Evolutionary conservation across 179 eudicot genomes (phyloP), one percentile per base, ranked within the genome.

Genomic region (Heliamphora pulchella): DNA sequence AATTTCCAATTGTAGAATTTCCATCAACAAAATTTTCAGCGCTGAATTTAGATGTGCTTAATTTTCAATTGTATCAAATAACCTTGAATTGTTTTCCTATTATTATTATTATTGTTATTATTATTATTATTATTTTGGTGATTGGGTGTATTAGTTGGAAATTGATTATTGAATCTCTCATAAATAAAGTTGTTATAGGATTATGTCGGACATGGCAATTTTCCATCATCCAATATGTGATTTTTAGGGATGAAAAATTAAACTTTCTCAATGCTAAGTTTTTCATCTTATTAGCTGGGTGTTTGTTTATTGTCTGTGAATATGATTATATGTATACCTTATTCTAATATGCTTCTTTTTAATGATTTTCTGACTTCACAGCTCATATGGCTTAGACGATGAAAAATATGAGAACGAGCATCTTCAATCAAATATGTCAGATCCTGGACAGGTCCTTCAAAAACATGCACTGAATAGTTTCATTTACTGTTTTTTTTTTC

Each of bases 371-470:
- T 81, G 75, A 74, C 59, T 78, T 71, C 82, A 61, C 88, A 96
- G 99, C 86, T 89, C 96, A 77, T 96, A 88, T 86, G 83, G 90
- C 65, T 89, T 96, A 84, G 91, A 88, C 62, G 98, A 96, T 77
- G 84, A 87, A 81, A 94, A 88, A 84, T 94, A 84, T 87, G 92
- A 91, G 81, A 90, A 94, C 72, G 99, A 90, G 82, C 92, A 90
- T 78, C 85, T 87, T 66, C 94, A 84, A 62, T 87, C 84, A 75
- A 92, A 91, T 81, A 72, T 78, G 74, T 89, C 93, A 78, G 96
- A 92, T 74, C 87, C 89, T 82, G 93, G 88, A 82, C 97, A 96
- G 99, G 98, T 96, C 58, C 61, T 82, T 61, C 53, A 18, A 75
- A 55, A 78, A 71, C 82, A 76, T 66, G 20, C 5, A 54, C 43